Percentiles rank a stretch among this genome's conserved stretches.
These are phyloP conservation scores for Gossypium trilobum DNA, from an alignment of 441 rosid genomes.

Conservation along the genomic window DNA sequence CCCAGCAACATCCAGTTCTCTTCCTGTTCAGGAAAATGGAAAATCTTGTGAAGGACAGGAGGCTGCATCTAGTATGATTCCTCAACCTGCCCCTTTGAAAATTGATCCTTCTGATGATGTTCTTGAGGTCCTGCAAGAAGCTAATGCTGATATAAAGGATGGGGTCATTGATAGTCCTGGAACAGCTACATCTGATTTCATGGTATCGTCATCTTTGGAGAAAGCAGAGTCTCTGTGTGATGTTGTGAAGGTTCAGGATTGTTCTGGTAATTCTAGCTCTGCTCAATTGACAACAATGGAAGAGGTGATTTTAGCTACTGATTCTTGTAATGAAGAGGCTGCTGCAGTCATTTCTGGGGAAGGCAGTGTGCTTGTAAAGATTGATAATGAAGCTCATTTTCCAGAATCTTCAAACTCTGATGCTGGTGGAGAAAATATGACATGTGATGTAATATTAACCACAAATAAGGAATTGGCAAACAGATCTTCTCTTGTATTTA, in stretches of 20 bases:
- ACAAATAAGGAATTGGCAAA: slow-evolving; percentile 63
- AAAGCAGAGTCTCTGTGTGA: slow-evolving; percentile 24
- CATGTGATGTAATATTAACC: slow-evolving; percentile 37
- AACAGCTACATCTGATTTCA: slow-evolving; percentile 56
- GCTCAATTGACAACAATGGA: slow-evolving; percentile 17
- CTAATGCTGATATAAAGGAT: slow-evolving; percentile 29
- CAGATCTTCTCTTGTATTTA: slow-evolving; percentile 47
- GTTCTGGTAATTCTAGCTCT: slow-evolving; percentile 26
- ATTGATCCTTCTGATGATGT: slow-evolving; percentile 34
- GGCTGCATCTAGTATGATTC: slow-evolving; percentile 15
- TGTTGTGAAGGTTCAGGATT: slow-evolving; percentile 20
- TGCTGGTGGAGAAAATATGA: slow-evolving; percentile 26
- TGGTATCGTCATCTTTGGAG: slow-evolving; percentile 25
- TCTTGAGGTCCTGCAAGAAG: slow-evolving; percentile 31
- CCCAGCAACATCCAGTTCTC: slow-evolving; percentile 31
- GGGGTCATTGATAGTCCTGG: slow-evolving; percentile 62
- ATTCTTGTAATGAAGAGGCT: slow-evolving; percentile 19
- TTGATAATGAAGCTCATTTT: slow-evolving; percentile 16
- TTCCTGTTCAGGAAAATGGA: slow-evolving; percentile 22
- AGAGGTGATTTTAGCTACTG: slow-evolving; percentile 15
- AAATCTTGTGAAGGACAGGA: slow-evolving; percentile 33
- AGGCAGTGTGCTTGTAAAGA: slow-evolving; percentile 18
- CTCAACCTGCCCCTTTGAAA: slow-evolving; percentile 42
- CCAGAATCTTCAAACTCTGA: slow-evolving; percentile 7
- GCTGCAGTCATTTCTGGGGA: slow-evolving; percentile 24